Conservation (phyloP, 164 flowering plant genomes). For the Cinnamomum micranthum region DNA sequence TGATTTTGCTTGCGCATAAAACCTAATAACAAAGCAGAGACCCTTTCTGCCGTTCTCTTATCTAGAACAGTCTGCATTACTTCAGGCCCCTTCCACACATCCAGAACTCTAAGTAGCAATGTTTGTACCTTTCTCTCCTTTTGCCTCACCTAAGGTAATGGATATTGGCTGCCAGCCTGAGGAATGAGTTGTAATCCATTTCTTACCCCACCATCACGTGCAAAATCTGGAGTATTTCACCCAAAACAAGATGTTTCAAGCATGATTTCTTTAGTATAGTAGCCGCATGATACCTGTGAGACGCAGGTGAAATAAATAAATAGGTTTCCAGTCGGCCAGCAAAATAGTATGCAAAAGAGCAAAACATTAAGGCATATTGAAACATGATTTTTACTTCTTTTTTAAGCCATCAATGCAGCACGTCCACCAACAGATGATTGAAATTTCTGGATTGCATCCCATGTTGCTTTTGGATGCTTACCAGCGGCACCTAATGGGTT, state of each 20-base stretch:
- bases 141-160: conserved; percentile 40
- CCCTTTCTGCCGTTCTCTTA: background rate
- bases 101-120: conserved; percentile 25
- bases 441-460: conserved; percentile 64
- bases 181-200: conserved; percentile 61
- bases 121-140: conserved; percentile 21
- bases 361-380: background rate
- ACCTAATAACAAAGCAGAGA: background rate
- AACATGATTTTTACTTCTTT: conserved; percentile 44
- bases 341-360: background rate
- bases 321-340: background rate
- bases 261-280: conserved; percentile 46
- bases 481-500: conserved; percentile 56
- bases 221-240: conserved; percentile 72
- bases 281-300: conserved; percentile 76
- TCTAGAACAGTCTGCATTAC: background rate
- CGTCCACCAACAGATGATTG: conserved; percentile 54
- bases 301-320: background rate
- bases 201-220: conserved; percentile 47
- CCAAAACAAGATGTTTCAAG: conserved; percentile 53
- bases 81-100: background rate
- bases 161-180: conserved; percentile 84
- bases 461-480: conserved; percentile 44
- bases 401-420: conserved; percentile 51
- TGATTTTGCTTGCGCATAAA: background rate